A percentile compares a stretch with the other conserved stretches of the same genome.
These are phyloP conservation scores for Yueomyces sp. DNA, from an alignment of 805 yeast genomes.

Conservation along the genomic window DNA sequence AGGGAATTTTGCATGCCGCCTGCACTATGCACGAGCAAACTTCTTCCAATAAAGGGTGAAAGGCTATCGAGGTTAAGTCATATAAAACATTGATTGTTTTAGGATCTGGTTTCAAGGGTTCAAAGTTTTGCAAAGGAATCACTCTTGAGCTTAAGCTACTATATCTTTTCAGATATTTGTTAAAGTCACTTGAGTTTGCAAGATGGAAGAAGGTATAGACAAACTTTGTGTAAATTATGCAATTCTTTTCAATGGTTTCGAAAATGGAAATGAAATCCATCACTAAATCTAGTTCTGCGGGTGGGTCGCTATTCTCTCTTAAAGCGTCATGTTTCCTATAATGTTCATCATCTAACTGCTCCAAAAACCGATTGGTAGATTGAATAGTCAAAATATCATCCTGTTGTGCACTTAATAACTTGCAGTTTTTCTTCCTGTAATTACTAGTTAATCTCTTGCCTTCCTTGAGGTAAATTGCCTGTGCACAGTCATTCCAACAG, in stretches of 20 bases:
- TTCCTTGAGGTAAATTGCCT: background rate
- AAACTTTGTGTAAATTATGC: constrained; percentile 36
- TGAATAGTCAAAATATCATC: background rate
- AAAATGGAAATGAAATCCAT: background rate
- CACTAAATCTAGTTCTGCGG: background rate
- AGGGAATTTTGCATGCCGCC: constrained; percentile 10
- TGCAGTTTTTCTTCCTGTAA: background rate
- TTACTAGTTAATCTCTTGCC: background rate
- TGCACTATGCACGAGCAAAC: constrained; percentile 1
- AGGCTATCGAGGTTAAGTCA: constrained; percentile 32
- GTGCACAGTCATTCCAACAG: constrained; percentile 27
- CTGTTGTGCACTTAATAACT: background rate
- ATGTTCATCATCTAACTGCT: background rate
- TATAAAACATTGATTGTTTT: constrained; percentile 30
- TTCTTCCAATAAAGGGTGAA: constrained; percentile 23
- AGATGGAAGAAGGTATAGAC: constrained; percentile 32
- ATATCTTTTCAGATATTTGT: constrained; percentile 27
- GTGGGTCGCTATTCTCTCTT: background rate
- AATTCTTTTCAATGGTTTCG: constrained; percentile 11
- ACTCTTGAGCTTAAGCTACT: constrained; percentile 11
- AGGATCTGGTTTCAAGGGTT: constrained; percentile 32
- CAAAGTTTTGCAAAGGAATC: constrained; percentile 22
- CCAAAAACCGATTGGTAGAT: background rate
- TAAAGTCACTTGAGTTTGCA: constrained; percentile 31
- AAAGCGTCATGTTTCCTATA: background rate